phyloP scores from a whole-genome alignment of 2,329 filamentous ascomycete genomes.

The Orbilia ellipsospora region DNA sequence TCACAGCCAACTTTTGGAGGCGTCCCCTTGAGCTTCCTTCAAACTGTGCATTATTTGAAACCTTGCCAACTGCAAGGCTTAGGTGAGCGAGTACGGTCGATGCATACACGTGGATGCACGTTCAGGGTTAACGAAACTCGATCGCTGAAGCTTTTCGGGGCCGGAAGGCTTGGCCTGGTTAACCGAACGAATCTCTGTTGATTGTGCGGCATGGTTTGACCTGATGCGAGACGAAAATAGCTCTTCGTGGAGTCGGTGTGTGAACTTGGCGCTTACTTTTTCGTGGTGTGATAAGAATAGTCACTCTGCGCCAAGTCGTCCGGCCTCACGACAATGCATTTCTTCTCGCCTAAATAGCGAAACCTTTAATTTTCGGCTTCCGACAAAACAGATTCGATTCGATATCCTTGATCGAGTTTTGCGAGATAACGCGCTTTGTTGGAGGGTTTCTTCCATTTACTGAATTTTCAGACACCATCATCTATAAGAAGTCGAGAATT shows the following conservation, averaged over 20 bases:
- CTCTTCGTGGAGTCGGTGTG: neutral
- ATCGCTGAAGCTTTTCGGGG: constrained; percentile 8
- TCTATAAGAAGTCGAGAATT: too few relatives aligned
- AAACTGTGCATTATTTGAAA: constrained; percentile 42
- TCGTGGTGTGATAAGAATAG: constrained; percentile 13
- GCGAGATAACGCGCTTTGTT: too few relatives aligned
- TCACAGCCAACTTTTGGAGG: neutral
- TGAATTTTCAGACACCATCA: too few relatives aligned
- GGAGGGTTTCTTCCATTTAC: too few relatives aligned
- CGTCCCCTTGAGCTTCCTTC: too few relatives aligned
- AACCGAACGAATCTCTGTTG: constrained; percentile 38
- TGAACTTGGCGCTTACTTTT: constrained; percentile 17
- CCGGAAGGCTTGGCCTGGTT: constrained; percentile 24
- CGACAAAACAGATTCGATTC: too few relatives aligned
- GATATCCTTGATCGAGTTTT: too few relatives aligned
- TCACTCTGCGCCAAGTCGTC: neutral
- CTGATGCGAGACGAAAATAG: constrained; percentile 14
- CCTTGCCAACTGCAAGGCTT: constrained; percentile 47
- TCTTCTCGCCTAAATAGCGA: too few relatives aligned
- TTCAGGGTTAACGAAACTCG: constrained; percentile 21
- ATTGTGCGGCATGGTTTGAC: neutral
- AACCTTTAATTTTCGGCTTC: too few relatives aligned
- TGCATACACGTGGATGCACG: constrained; percentile 31
- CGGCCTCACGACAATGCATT: neutral
- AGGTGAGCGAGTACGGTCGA: constrained; percentile 37